phyloP scores from a whole-genome alignment of 495 filamentous ascomycete species.

The Trichoderma virens region DNA sequence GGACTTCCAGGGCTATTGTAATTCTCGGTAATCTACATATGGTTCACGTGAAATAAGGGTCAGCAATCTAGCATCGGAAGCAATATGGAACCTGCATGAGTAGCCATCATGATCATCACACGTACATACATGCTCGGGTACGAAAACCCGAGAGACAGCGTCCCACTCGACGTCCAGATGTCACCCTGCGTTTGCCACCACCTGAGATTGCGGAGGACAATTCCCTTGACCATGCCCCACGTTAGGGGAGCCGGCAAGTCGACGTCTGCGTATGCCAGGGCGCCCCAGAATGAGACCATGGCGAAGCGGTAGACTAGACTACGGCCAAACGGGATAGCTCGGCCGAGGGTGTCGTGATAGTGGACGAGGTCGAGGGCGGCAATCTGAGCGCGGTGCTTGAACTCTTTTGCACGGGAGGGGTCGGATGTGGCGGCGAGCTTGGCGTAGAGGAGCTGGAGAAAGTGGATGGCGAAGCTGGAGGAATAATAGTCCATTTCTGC shows the following conservation, averaged over 20 bases:
- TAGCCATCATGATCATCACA: conserved; percentile 9
- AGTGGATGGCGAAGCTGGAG: conserved; percentile 72
- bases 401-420: conserved; percentile 57
- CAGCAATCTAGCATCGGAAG: neutral
- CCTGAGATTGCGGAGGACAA: conserved; percentile 63
- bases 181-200: conserved; percentile 70
- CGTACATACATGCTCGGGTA: conserved; percentile 72
- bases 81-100: neutral
- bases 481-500: conserved; percentile 76
- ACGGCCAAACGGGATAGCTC: conserved; percentile 66
- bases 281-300: conserved; percentile 76
- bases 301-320: conserved; percentile 73
- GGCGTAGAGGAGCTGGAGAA: conserved; percentile 68
- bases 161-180: conserved; percentile 67
- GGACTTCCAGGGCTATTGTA: conserved; percentile 65
- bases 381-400: conserved; percentile 54
- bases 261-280: conserved; percentile 65
- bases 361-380: conserved; percentile 65
- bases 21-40: conserved; percentile 53
- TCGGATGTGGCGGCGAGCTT: conserved; percentile 63
- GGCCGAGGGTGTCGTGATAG: conserved; percentile 59
- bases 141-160: conserved; percentile 66
- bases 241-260: conserved; percentile 61
- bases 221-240: conserved; percentile 70
- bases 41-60: neutral